Evolutionary conservation across 441 rosid genomes (phyloP).

Genomic region (Syzygium malaccense): DNA sequence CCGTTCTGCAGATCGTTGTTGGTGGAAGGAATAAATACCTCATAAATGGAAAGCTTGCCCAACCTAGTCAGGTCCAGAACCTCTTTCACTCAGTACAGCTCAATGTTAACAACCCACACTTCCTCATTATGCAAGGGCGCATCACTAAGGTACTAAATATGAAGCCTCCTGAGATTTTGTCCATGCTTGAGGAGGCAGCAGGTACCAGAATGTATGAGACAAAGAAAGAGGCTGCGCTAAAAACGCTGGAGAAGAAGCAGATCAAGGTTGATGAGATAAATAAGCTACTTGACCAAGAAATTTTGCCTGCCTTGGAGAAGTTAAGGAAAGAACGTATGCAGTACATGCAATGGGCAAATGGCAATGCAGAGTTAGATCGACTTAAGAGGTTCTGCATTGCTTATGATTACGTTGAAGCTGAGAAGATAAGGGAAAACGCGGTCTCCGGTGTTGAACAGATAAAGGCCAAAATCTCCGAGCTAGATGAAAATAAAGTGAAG

Average conservation of each 20-base stretch:
- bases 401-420: conserved; percentile 85
- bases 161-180: conserved; percentile 97
- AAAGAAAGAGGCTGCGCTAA: conserved; percentile 84
- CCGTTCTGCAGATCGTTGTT: conserved; percentile 70
- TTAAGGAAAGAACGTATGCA: conserved; percentile 84
- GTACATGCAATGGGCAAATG: conserved; percentile 98
- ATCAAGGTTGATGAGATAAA: conserved; percentile 92
- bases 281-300: conserved; percentile 88
- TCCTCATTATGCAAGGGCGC: conserved; percentile 99
- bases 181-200: conserved; percentile 99
- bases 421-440: conserved; percentile 63
- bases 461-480: conserved; percentile 46
- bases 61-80: conserved; percentile 97
- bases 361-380: conserved; percentile 79
- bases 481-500: conserved; percentile 44
- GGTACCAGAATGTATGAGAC: conserved; percentile 99
- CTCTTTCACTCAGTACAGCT: conserved; percentile 98
- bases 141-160: conserved; percentile 93
- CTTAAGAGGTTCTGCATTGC: conserved; percentile 88
- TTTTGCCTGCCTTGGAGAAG: conserved; percentile 92
- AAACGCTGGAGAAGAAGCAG: conserved; percentile 97
- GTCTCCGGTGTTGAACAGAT: conserved; percentile 53
- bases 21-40: conserved; percentile 97
- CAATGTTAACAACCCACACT: conserved; percentile 96
- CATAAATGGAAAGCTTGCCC: conserved; percentile 93